These are phyloP conservation scores for Coemansia sp. DNA, from an alignment of 192 early-diverging fungal species.

Conservation along the genomic window DNA sequence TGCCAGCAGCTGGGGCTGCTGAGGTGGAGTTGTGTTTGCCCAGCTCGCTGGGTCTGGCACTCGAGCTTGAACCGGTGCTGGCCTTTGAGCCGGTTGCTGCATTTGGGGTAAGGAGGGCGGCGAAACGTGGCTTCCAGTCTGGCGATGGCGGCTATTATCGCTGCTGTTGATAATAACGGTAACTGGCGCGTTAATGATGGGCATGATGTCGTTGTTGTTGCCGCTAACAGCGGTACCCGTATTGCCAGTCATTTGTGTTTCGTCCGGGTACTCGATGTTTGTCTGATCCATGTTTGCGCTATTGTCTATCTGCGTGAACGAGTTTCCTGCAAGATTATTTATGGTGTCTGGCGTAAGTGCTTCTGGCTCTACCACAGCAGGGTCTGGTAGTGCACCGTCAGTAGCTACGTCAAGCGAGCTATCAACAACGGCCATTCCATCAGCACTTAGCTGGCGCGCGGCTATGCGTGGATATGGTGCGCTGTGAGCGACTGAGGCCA, in stretches of 20 bases:
- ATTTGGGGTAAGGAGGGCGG: too few relatives aligned
- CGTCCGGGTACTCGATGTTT: constrained; percentile 28
- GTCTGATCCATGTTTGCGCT: constrained; percentile 22
- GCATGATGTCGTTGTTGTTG: constrained; percentile 45
- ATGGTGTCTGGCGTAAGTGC: constrained; percentile 1
- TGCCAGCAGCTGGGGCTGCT: not conserved
- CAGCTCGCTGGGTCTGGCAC: too few relatives aligned
- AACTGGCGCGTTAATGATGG: constrained; percentile 48
- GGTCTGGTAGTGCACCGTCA: too few relatives aligned
- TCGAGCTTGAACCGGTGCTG: not conserved
- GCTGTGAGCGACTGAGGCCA: constrained; percentile 2
- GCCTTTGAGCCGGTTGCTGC: too few relatives aligned
- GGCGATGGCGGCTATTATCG: not conserved
- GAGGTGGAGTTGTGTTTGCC: too few relatives aligned
- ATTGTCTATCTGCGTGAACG: constrained; percentile 30
- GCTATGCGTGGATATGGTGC: constrained; percentile 10
- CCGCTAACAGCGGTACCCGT: constrained; percentile 43
- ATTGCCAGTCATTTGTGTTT: constrained; percentile 37
- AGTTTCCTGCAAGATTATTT: constrained; percentile 36
- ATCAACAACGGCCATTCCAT: not conserved
- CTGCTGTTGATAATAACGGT: constrained; percentile 38
- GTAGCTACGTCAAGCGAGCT: not conserved
- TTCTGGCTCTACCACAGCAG: not conserved
- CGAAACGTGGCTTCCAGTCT: not conserved
- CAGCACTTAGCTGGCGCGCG: constrained; percentile 5